Evolutionary conservation across 2,329 filamentous ascomycete genomes (phyloP).

Genomic region (Chaetomium sp.): DNA sequence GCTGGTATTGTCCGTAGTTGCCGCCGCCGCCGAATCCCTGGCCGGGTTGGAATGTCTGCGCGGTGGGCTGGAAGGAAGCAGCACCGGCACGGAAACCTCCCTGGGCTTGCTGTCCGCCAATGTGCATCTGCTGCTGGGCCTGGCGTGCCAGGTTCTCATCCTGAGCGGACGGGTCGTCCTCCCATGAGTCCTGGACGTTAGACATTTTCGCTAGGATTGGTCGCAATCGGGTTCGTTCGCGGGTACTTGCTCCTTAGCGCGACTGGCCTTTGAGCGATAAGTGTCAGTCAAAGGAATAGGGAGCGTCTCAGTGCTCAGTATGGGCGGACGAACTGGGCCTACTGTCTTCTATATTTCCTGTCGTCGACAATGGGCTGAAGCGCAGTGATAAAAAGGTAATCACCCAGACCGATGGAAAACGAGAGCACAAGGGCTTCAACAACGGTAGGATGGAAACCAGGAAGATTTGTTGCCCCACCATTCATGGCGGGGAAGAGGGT

Average conservation of each 20-base stretch:
- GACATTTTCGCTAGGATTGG: constrained; percentile 53
- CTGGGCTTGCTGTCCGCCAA: constrained; percentile 48
- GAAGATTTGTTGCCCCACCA: constrained; percentile 22
- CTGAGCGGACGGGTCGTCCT: constrained; percentile 75
- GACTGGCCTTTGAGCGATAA: constrained; percentile 3
- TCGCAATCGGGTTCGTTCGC: background rate
- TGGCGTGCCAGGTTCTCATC: constrained; percentile 73
- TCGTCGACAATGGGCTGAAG: background rate
- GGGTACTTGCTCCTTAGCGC: background rate
- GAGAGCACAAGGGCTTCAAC: background rate
- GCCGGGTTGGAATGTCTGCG: constrained; percentile 64
- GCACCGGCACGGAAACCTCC: constrained; percentile 60
- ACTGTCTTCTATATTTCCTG: background rate
- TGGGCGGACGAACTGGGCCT: background rate
- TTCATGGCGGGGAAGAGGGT: constrained; percentile 15
- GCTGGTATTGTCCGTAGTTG: constrained; percentile 50
- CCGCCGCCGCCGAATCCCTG: constrained; percentile 59
- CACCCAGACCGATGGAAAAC: constrained; percentile 1
- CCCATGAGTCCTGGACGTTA: constrained; percentile 79
- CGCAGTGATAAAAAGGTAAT: background rate
- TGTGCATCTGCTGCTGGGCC: constrained; percentile 67
- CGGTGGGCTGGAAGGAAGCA: constrained; percentile 66
- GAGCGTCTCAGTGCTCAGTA: no score
- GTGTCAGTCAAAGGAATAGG: background rate
- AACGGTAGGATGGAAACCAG: background rate